Evolutionary conservation across 345 rosid genomes (phyloP).

Genomic region (Rhodomyrtus tomentosa): DNA sequence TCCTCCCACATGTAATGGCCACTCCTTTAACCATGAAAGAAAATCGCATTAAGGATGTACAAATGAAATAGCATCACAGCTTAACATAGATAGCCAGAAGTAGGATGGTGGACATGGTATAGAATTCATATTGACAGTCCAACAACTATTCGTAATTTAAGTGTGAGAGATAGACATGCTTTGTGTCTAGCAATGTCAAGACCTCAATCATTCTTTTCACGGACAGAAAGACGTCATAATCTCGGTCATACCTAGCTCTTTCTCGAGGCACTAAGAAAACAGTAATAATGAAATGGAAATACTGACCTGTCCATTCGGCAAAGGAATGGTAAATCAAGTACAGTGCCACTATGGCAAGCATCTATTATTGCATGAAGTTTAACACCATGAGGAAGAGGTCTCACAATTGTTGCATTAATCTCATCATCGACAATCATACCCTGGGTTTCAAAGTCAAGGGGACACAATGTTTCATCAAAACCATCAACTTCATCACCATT

Average conservation of each 20-base stretch:
- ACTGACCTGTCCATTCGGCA: slow-evolving; percentile 73
- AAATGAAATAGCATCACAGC: not conserved
- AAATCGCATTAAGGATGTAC: not conserved
- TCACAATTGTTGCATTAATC: slow-evolving; percentile 60
- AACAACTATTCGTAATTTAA: not conserved
- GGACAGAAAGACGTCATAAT: not conserved
- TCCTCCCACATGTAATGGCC: slow-evolving; percentile 78
- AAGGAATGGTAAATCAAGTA: slow-evolving; percentile 67
- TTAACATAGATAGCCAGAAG: not conserved
- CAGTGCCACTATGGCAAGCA: slow-evolving; percentile 89
- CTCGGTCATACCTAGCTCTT: not conserved
- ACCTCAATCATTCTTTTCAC: not conserved
- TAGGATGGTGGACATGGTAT: not conserved
- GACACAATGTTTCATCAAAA: slow-evolving; percentile 80
- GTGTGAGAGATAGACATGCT: not conserved
- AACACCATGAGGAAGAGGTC: slow-evolving; percentile 68
- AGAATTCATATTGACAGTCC: not conserved
- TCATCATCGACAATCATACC: slow-evolving; percentile 97
- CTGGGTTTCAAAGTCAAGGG: slow-evolving; percentile 81
- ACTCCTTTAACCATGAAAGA: slow-evolving; percentile 19
- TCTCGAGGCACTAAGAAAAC: not conserved
- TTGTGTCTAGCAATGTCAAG: not conserved
- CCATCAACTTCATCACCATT: slow-evolving; percentile 85
- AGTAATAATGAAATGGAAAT: not conserved
- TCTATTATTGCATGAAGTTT: slow-evolving; percentile 74